A percentile compares a stretch with the other conserved stretches of the same genome.
phyloP scores from a whole-genome alignment of 768 basidiomycete species.

The Pleurotus salmoneostramineus region DNA sequence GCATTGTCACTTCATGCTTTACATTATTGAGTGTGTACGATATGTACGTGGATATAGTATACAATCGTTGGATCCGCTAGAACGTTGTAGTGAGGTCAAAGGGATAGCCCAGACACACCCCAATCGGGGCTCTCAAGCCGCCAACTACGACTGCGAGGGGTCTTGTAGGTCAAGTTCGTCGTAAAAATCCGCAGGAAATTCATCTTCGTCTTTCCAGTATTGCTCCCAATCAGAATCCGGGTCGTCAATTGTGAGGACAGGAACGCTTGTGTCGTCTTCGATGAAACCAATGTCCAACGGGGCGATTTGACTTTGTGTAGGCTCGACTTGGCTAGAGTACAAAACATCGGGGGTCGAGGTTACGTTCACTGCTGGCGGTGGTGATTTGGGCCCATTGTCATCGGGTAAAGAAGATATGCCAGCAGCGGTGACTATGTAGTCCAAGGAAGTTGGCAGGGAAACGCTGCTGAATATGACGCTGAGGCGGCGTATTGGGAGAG shows the following conservation, averaged over 20 bases:
- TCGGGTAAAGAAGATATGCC: slow-evolving; percentile 44
- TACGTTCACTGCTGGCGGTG: not conserved
- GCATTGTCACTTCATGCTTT: not conserved
- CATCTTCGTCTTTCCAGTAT: slow-evolving; percentile 36
- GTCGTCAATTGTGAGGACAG: slow-evolving; percentile 9
- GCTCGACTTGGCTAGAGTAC: not conserved
- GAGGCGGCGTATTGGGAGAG: slow-evolving; percentile 63
- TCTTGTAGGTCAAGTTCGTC: slow-evolving; percentile 13
- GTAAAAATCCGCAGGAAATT: slow-evolving; percentile 34
- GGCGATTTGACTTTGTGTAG: slow-evolving; percentile 10
- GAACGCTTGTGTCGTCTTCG: slow-evolving; percentile 20
- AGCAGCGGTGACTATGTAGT: slow-evolving; percentile 66
- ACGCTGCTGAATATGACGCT: slow-evolving; percentile 78
- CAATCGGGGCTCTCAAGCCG: not conserved
- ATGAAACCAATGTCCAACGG: slow-evolving; percentile 31
- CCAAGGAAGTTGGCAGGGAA: slow-evolving; percentile 50
- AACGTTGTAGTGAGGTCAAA: no score
- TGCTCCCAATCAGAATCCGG: slow-evolving; percentile 44
- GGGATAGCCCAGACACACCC: no score
- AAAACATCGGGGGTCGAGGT: not conserved
- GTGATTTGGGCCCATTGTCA: slow-evolving; percentile 9
- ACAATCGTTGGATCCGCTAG: no score
- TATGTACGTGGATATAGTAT: no score
- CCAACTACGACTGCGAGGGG: not conserved
- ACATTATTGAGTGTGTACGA: not conserved